phyloP scores from a whole-genome alignment of 2,329 filamentous ascomycete species.

The Scolecobasidium constrictum region DNA sequence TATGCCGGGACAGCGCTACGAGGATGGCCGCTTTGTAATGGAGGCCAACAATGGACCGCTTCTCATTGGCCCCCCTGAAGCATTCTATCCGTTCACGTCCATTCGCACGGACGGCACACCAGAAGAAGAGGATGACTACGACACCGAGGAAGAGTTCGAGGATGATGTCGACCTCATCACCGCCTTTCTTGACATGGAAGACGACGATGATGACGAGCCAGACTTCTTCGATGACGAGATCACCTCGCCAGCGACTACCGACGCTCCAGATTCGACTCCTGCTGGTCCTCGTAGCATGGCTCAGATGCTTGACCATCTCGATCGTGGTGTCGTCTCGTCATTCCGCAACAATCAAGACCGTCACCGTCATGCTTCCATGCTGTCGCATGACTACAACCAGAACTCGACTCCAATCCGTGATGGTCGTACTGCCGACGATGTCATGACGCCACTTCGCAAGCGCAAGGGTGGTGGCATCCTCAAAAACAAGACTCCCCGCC shows the following conservation, averaged over 20 bases:
- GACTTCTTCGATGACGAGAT: constrained; percentile 23
- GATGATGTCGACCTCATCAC: constrained; percentile 43
- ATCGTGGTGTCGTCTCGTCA: constrained; percentile 10
- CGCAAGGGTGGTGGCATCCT: constrained; percentile 4
- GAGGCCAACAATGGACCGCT: constrained; percentile 38
- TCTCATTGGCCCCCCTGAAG: constrained; percentile 61
- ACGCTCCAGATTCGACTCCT: constrained; percentile 17
- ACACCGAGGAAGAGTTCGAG: constrained; percentile 37
- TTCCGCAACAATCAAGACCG: constrained; percentile 11
- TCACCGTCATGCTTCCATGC: constrained; percentile 4
- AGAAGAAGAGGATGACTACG: constrained; percentile 46
- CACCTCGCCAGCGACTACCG: constrained; percentile 20
- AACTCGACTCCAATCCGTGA: constrained; percentile 3
- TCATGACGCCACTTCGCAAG: constrained; percentile 10
- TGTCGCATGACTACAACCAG: constrained; percentile 5
- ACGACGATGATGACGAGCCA: constrained; percentile 23
- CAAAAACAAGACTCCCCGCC: constrained; percentile 1
- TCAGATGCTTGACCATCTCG: constrained; percentile 21
- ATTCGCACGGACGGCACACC: constrained; percentile 46
- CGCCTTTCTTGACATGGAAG: constrained; percentile 26
- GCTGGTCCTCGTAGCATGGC: neutral
- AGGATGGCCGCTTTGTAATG: constrained; percentile 12
- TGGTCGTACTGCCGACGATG: constrained; percentile 7
- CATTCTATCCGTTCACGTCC: constrained; percentile 59
- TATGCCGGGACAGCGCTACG: constrained; percentile 31